Percentiles rank a stretch among this genome's conserved stretches.
phyloP scores from a whole-genome alignment of 371 early-diverging fungal genomes.

The Capillidium heterosporum region DNA sequence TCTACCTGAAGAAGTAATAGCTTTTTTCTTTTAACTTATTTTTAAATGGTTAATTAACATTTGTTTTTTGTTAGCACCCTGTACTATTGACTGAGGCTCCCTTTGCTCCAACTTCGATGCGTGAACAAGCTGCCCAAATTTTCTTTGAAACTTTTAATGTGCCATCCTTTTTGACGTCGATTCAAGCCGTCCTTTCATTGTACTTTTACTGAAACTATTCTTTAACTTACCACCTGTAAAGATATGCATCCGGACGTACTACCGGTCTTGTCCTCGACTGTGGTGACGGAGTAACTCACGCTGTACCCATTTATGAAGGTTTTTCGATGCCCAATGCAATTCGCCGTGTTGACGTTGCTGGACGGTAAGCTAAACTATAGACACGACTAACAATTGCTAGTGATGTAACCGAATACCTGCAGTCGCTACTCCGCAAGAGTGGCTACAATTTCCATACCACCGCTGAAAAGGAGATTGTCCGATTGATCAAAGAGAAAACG shows the following conservation, averaged over 20 bases:
- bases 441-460: slow-evolving; percentile 76
- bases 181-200: slow-evolving; percentile 89
- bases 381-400: slow-evolving; percentile 13
- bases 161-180: slow-evolving; percentile 82
- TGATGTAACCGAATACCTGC: slow-evolving; percentile 80
- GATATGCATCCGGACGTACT: slow-evolving; percentile 86
- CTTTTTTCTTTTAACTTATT: slow-evolving; percentile 6
- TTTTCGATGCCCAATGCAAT: slow-evolving; percentile 88
- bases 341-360: slow-evolving; percentile 79
- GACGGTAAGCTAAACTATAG: slow-evolving; percentile 26
- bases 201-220: slow-evolving; percentile 12
- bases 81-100: slow-evolving; percentile 91
- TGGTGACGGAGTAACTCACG: slow-evolving; percentile 89
- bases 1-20: slow-evolving; percentile 73
- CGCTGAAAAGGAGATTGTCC: slow-evolving; percentile 85
- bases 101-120: slow-evolving; percentile 69
- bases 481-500: slow-evolving; percentile 86
- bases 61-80: slow-evolving; percentile 47
- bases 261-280: slow-evolving; percentile 88
- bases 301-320: slow-evolving; percentile 93
- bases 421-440: slow-evolving; percentile 65
- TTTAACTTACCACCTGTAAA: slow-evolving; percentile 10
- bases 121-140: slow-evolving; percentile 83
- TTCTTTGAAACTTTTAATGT: slow-evolving; percentile 96
- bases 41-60: not conserved